These are phyloP conservation scores for Crithidia bombi DNA, from an alignment of 208 protist species.

Conservation along the genomic window DNA sequence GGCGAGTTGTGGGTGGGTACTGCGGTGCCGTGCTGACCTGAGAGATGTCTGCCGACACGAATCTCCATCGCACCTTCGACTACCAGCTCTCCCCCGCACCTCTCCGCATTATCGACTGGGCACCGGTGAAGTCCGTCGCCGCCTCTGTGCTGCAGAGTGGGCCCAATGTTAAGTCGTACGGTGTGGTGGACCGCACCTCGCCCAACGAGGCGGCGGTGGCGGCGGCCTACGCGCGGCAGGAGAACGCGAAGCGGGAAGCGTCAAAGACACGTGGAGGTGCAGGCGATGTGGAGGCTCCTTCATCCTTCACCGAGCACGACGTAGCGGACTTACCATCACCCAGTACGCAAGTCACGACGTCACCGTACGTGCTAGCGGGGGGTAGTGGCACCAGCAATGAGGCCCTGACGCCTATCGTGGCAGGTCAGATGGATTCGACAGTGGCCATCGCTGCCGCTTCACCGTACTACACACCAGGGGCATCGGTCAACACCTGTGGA, in stretches of 20 bases:
- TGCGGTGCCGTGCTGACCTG: not conserved
- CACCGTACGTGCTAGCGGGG: too few species aligned
- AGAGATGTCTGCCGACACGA: slow-evolving; percentile 56
- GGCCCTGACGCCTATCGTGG: not conserved
- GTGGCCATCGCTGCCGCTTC: not conserved
- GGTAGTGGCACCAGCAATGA: too few species aligned
- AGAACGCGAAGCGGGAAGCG: slow-evolving; percentile 1
- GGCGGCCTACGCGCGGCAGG: slow-evolving; percentile 19
- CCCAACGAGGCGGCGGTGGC: slow-evolving; percentile 8
- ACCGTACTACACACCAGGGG: slow-evolving; percentile 15
- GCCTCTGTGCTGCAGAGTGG: slow-evolving; percentile 27
- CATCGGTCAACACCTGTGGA: not conserved
- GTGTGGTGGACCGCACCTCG: slow-evolving; percentile 18
- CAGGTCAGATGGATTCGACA: not conserved
- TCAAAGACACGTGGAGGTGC: not conserved
- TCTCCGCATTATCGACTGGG: slow-evolving; percentile 72
- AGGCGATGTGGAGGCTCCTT: not conserved
- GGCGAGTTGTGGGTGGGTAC: too few species aligned
- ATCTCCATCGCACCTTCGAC: slow-evolving; percentile 80
- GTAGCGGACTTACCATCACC: not conserved
- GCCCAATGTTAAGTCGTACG: slow-evolving; percentile 3
- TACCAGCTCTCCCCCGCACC: slow-evolving; percentile 68
- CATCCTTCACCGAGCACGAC: not conserved
- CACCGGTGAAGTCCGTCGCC: slow-evolving; percentile 32
- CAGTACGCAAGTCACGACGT: not conserved